A percentile compares a stretch with the other conserved stretches of the same genome.
Conservation (phyloP, 2,329 filamentous ascomycete genomes). For the Microcyclospora pomicola region DNA sequence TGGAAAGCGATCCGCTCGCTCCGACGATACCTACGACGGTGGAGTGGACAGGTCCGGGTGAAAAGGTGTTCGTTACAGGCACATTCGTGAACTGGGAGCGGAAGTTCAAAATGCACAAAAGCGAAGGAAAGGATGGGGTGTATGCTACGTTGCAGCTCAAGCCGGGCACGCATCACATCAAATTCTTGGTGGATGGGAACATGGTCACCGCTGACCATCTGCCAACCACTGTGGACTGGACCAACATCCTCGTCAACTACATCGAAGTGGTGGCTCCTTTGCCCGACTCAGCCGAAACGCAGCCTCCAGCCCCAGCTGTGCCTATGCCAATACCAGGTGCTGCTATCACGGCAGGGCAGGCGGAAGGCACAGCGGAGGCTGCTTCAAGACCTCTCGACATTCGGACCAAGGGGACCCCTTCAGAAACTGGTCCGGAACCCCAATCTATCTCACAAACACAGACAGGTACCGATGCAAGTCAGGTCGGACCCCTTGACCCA, state of each 20-base stretch:
- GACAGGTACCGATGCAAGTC: background rate
- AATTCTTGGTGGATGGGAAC: constrained; percentile 86
- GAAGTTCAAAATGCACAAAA: constrained; percentile 74
- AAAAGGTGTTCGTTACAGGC: constrained; percentile 90
- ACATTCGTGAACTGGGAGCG: constrained; percentile 97
- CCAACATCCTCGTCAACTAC: constrained; percentile 96
- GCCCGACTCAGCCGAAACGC: constrained; percentile 9
- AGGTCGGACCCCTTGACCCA: background rate
- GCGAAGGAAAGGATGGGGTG: constrained; percentile 43
- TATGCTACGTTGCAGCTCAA: constrained; percentile 69
- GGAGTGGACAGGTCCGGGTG: constrained; percentile 65
- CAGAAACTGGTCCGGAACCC: constrained; percentile 12
- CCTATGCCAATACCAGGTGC: constrained; percentile 20
- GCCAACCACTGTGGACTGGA: constrained; percentile 92
- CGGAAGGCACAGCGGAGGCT: constrained; percentile 7
- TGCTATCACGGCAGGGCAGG: constrained; percentile 13
- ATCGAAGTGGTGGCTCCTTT: constrained; percentile 54
- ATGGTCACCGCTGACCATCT: constrained; percentile 80
- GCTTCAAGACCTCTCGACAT: constrained; percentile 52
- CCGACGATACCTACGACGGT: constrained; percentile 72
- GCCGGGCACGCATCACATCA: constrained; percentile 89
- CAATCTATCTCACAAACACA: constrained; percentile 4
- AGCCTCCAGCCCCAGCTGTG: constrained; percentile 16
- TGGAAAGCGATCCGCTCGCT: constrained; percentile 47
- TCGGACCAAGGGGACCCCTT: constrained; percentile 7